phyloP scores from a whole-genome alignment of 768 basidiomycete species.

The Hypholoma fasciculare region DNA sequence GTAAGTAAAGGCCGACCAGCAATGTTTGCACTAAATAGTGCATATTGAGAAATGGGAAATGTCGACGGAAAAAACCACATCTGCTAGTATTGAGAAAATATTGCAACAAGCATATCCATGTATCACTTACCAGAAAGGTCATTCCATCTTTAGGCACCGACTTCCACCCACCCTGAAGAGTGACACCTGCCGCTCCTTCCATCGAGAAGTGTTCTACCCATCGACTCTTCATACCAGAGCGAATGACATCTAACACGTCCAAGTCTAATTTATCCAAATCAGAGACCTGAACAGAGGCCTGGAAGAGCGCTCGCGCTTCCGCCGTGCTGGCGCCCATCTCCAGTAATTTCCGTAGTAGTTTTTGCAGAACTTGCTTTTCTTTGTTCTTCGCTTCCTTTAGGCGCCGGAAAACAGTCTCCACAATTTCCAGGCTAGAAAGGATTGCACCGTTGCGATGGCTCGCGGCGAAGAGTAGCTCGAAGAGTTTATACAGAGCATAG shows the following conservation, averaged over 20 bases:
- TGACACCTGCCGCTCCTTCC: constrained; percentile 53
- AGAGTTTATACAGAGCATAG: constrained; percentile 54
- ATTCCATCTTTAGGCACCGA: constrained; percentile 64
- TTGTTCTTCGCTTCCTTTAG: constrained; percentile 32
- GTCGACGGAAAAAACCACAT: constrained; percentile 51
- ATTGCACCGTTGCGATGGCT: constrained; percentile 73
- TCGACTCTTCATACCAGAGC: constrained; percentile 67
- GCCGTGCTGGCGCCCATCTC: constrained; percentile 73
- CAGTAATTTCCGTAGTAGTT: constrained; percentile 64
- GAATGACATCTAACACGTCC: constrained; percentile 70
- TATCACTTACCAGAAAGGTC: constrained; percentile 62
- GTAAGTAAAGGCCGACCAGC: neutral
- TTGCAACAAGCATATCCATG: neutral
- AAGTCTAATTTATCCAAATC: constrained; percentile 52
- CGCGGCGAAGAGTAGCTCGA: constrained; percentile 60
- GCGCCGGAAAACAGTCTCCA: constrained; percentile 46
- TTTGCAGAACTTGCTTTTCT: constrained; percentile 59
- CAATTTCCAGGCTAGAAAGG: constrained; percentile 58
- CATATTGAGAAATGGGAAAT: constrained; percentile 33
- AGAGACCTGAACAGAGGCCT: constrained; percentile 48
- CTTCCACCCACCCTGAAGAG: constrained; percentile 41
- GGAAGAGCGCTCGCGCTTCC: constrained; percentile 66
- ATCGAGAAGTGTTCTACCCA: constrained; percentile 83
- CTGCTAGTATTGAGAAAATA: constrained; percentile 25
- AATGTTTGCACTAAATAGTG: constrained; percentile 31